A percentile compares a stretch with the other conserved stretches of the same genome.
Evolutionary conservation across 495 filamentous ascomycete species (phyloP).

Genomic region (Baudoinia panamericana): DNA sequence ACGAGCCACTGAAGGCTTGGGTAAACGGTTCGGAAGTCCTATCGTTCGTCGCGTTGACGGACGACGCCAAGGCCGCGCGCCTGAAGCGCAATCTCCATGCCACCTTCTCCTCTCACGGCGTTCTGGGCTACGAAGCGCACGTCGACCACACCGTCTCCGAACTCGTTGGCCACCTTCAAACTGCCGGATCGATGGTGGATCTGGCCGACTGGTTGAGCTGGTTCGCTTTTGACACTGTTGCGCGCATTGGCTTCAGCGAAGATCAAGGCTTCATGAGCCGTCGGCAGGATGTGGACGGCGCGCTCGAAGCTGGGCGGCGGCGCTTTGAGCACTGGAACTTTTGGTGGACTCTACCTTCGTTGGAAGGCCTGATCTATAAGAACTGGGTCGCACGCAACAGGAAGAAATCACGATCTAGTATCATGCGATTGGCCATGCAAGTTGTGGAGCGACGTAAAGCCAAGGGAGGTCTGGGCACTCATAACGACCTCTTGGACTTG

Average conservation of each 20-base stretch:
- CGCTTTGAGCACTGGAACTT: conserved; percentile 1
- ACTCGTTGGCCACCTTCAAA: background rate
- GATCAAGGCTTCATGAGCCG: background rate
- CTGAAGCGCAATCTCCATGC: background rate
- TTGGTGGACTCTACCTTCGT: background rate
- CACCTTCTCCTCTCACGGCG: background rate
- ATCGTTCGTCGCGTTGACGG: background rate
- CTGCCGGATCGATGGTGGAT: background rate
- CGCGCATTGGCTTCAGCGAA: background rate
- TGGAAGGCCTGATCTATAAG: background rate
- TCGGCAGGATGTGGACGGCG: background rate
- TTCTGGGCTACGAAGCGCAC: background rate
- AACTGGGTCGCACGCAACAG: background rate
- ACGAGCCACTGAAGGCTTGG: background rate
- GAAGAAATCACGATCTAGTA: background rate
- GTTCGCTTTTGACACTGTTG: conserved; percentile 1
- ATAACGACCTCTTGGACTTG: background rate
- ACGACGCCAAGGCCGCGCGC: conserved; percentile 1
- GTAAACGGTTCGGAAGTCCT: background rate
- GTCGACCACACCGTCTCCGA: background rate
- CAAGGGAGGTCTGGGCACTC: background rate
- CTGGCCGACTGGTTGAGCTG: background rate
- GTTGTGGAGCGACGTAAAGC: background rate
- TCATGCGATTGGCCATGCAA: background rate
- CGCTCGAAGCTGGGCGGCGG: background rate